A percentile compares a stretch with the other conserved stretches of the same genome.
Conservation (phyloP, 1,139 yeast genomes). For the Sugiyamaella novakii region DNA sequence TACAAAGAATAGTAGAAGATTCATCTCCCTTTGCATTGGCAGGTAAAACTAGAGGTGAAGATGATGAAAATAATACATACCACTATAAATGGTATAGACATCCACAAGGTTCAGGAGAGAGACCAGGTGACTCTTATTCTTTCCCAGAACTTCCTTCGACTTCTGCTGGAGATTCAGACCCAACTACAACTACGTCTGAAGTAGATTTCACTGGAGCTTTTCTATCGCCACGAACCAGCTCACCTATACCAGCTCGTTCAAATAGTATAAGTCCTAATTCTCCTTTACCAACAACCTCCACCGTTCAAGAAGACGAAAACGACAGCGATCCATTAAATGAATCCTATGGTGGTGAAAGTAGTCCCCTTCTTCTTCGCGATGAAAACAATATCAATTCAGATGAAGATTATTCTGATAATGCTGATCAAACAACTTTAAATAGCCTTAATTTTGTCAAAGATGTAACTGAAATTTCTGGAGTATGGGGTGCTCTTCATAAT, state of each 20-base stretch:
- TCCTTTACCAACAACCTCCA: not conserved
- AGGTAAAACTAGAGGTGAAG: constrained; percentile 3
- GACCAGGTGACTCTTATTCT: constrained; percentile 1
- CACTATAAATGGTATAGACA: constrained; percentile 5
- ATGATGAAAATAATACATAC: not conserved
- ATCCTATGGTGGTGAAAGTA: constrained; percentile 13
- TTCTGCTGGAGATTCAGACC: not conserved
- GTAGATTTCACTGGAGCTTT: constrained; percentile 24
- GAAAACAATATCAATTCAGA: constrained; percentile 4
- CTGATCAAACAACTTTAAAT: constrained; percentile 1
- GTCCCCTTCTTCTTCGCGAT: constrained; percentile 13
- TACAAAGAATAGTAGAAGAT: constrained; percentile 19
- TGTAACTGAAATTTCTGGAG: constrained; percentile 57
- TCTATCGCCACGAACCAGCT: not conserved
- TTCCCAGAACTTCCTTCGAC: not conserved
- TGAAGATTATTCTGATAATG: constrained; percentile 3
- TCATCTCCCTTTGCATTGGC: constrained; percentile 19
- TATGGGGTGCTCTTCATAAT: constrained; percentile 84
- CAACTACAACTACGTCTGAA: constrained; percentile 16
- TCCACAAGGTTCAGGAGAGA: not conserved
- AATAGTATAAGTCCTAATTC: constrained; percentile 7
- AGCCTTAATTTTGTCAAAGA: constrained; percentile 37
- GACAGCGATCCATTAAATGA: constrained; percentile 15
- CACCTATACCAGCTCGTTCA: constrained; percentile 4
- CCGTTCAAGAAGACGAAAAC: constrained; percentile 6